A percentile compares a stretch with the other conserved stretches of the same genome.
phyloP scores from a whole-genome alignment of 148 eudicot species.

The Fallopia convolvulus region DNA sequence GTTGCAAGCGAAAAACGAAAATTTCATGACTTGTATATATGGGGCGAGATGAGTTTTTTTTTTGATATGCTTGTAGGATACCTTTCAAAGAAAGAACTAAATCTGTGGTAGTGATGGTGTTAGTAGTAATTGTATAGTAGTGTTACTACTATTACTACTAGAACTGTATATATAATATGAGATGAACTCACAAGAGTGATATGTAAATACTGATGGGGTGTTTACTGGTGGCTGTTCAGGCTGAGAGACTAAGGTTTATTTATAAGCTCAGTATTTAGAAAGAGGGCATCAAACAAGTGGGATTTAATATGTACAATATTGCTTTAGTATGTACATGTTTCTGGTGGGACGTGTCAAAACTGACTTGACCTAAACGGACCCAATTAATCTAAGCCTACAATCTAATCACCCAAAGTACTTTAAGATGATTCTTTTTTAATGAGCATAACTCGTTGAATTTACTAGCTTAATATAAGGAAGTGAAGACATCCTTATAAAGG shows the following conservation, averaged over 20 bases:
- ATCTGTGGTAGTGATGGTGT: background rate
- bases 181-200: background rate
- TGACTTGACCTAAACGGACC: background rate
- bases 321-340: background rate
- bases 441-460: background rate
- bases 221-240: background rate
- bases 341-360: background rate
- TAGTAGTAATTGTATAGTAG: background rate
- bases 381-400: background rate
- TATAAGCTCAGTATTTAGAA: background rate
- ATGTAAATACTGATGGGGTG: background rate
- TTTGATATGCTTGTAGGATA: background rate
- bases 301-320: background rate
- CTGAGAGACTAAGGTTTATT: background rate
- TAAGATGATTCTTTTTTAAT: background rate
- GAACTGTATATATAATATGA: background rate
- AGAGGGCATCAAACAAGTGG: background rate
- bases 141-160: background rate
- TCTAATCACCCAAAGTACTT: background rate
- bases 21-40: background rate
- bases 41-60: background rate
- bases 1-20: background rate
- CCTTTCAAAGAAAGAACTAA: background rate
- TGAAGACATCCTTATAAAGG: too few relatives aligned
- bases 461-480: too few relatives aligned